A percentile compares a stretch with the other conserved stretches of the same genome.
Conservation (phyloP, 495 filamentous ascomycete genomes). For the Lasiosphaeriaceae sp. region DNA sequence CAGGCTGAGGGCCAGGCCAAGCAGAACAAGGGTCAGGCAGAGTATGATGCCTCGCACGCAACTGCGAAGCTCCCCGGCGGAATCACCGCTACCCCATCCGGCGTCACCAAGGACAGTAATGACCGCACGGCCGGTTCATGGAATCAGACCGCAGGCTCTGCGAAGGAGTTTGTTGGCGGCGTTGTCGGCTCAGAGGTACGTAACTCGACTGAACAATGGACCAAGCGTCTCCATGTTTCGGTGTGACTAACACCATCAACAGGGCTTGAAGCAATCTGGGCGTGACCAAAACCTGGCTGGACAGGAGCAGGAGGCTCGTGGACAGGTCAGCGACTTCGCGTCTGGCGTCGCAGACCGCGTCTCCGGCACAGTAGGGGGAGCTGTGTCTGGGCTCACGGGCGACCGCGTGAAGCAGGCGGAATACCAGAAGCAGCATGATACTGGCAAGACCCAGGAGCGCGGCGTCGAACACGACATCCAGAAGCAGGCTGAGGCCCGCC, state of each 20-base stretch:
- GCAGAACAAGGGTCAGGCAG: slow-evolving; percentile 56
- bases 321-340: slow-evolving; percentile 75
- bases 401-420: slow-evolving; percentile 59
- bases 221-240: neutral
- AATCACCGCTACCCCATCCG: slow-evolving; percentile 62
- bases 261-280: slow-evolving; percentile 67
- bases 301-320: slow-evolving; percentile 76
- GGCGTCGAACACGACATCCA: slow-evolving; percentile 79
- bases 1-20: slow-evolving; percentile 56
- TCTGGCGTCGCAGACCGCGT: slow-evolving; percentile 69
- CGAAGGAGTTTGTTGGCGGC: slow-evolving; percentile 78
- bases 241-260: neutral
- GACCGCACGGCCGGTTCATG: slow-evolving; percentile 68
- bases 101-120: slow-evolving; percentile 67
- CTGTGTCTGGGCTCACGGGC: slow-evolving; percentile 66
- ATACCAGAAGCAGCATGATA: slow-evolving; percentile 67
- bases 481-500: slow-evolving; percentile 56
- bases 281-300: slow-evolving; percentile 75
- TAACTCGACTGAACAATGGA: neutral
- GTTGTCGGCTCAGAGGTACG: slow-evolving; percentile 66
- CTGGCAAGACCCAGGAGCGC: slow-evolving; percentile 81
- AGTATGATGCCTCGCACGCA: slow-evolving; percentile 68
- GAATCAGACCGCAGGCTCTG: slow-evolving; percentile 83
- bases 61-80: slow-evolving; percentile 63
- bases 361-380: slow-evolving; percentile 64